Base-by-base conservation (phyloP, 1,139 yeast genomes). In the Debaryomyces fabryi region DNA sequence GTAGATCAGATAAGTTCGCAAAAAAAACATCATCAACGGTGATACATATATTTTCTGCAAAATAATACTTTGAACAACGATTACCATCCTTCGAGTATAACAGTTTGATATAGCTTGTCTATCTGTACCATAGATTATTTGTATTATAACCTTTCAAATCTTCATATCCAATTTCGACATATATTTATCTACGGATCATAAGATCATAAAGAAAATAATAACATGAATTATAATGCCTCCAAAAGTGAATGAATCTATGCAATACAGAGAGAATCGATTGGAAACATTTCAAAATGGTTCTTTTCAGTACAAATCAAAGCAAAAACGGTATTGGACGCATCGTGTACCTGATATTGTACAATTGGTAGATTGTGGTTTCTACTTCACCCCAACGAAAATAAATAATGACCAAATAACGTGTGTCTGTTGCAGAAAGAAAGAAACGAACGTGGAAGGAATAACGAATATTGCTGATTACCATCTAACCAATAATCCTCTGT, bases 321-420 rank as follows among this genome's bases (percentile, higher is more conserved):
- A 42, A 36, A 47, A 51, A 16, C 54, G 53, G 29, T 54, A 50
- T 25, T 64, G 68, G 67, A 44, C 52, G 6, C 47, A 54, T 37
- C 52, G 52, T 3, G 32, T 42, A 13, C 64, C 64, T 15, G 50
- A 50, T 13, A 39, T 52, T 15, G 57, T 51, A 18, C 49, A 52
- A 6, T 49, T 66, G 18, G 88, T 90, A 1, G 76, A 74, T 32
- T 74, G 81, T 24, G 97, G 97, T 0, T 88, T 89, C 63, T 84
- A 75, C 59, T 88, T 76, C 63, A 73, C 81, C 12, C 96, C 96
- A 1, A 72, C 77, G 0, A 69, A 67, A 51, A 63, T 66, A 36
- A 63, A 71, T 48, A 64, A 62, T n/a, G 82, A 71, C 62, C 78
- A 78, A 51, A 78, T 76, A 6, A 72, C 82, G 2, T 90, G 97